A percentile compares a stretch with the other conserved stretches of the same genome.
These are phyloP conservation scores for Ogataea nakhonphanomensis DNA, from an alignment of 805 yeast species.

Conservation along the genomic window DNA sequence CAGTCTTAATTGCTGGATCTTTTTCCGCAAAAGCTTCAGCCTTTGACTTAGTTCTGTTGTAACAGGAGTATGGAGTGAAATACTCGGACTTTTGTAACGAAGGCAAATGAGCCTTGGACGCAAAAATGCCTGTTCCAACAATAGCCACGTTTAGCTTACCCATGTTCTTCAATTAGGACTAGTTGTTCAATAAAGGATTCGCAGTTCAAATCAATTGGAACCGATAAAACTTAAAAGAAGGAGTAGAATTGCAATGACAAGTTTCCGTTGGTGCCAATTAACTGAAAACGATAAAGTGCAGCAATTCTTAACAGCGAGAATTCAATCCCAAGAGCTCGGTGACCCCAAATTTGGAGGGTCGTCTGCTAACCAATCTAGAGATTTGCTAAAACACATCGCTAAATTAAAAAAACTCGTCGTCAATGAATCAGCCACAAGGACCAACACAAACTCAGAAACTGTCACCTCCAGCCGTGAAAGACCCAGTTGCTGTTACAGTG, in stretches of 20 bases:
- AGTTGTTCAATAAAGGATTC: too few relatives aligned
- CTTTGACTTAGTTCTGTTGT: constrained; percentile 79
- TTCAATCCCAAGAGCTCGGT: not conserved
- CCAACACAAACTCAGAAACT: constrained; percentile 19
- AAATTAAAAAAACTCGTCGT: constrained; percentile 11
- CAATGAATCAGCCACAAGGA: constrained; percentile 9
- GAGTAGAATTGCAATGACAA: too few relatives aligned
- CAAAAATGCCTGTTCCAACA: constrained; percentile 86
- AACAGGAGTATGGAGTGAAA: constrained; percentile 64
- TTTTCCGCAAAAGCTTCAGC: constrained; percentile 73
- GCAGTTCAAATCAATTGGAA: too few relatives aligned
- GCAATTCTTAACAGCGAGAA: not conserved
- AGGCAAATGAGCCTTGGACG: constrained; percentile 80
- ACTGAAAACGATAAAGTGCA: too few relatives aligned
- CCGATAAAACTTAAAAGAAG: too few relatives aligned
- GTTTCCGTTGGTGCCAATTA: too few relatives aligned
- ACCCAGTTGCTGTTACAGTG: constrained; percentile 61
- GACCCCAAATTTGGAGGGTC: not conserved
- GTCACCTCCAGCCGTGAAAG: constrained; percentile 27
- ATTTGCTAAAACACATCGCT: constrained; percentile 8
- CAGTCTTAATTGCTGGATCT: constrained; percentile 52
- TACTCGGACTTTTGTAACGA: constrained; percentile 50
- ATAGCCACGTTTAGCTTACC: constrained; percentile 52
- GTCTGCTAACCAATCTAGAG: constrained; percentile 5
- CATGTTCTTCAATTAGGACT: constrained; percentile 2